These are phyloP conservation scores for Colletotrichum cordylinicola DNA, from an alignment of 2,329 filamentous ascomycete species.

Conservation along the genomic window DNA sequence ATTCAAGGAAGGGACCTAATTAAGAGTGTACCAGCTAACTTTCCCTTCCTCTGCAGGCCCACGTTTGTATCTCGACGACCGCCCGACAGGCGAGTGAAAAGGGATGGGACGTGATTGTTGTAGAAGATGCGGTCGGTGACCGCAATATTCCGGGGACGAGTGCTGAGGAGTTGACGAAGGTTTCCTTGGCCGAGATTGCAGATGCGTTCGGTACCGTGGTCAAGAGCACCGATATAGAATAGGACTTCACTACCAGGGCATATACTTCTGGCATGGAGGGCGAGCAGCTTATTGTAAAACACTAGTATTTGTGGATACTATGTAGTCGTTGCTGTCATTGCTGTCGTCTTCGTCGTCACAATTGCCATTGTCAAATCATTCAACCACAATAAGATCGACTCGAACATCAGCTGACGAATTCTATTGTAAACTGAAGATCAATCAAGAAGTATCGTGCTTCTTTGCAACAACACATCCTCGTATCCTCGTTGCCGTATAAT, in stretches of 20 bases:
- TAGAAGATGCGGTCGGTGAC: constrained; percentile 68
- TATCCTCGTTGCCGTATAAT: neutral
- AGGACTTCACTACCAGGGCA: neutral
- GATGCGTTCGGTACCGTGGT: constrained; percentile 70
- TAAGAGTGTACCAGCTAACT: neutral
- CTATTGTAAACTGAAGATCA: accelerated
- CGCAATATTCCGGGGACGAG: constrained; percentile 67
- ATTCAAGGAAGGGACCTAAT: neutral
- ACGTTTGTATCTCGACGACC: constrained; percentile 69
- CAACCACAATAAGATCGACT: neutral
- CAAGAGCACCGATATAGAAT: constrained; percentile 28
- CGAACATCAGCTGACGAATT: neutral
- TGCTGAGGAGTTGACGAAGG: constrained; percentile 55
- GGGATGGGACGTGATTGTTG: constrained; percentile 68
- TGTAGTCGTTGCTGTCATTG: no score
- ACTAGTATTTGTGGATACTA: no score
- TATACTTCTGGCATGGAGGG: neutral
- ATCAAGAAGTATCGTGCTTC: accelerated
- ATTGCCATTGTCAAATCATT: neutral
- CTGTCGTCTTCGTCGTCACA: no score
- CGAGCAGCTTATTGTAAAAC: neutral
- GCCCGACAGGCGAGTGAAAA: constrained; percentile 63
- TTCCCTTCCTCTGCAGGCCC: constrained; percentile 49
- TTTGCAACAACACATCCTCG: neutral
- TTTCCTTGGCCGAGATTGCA: constrained; percentile 61